A percentile compares a stretch with the other conserved stretches of the same genome.
Conservation (phyloP, 768 basidiomycete species). For the Cystofilobasidium bisporidii region DNA sequence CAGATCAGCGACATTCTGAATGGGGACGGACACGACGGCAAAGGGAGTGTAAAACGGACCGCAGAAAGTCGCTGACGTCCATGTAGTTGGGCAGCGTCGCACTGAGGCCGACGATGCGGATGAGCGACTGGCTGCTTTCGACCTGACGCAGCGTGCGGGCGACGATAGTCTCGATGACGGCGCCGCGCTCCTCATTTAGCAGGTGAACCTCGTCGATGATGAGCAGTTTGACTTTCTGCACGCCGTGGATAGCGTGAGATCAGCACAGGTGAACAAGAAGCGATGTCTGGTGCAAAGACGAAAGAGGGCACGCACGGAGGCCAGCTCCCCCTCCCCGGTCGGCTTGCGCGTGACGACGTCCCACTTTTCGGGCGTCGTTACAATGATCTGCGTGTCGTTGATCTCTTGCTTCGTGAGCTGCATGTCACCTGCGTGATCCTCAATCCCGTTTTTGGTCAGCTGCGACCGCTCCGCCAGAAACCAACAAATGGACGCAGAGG, state of each 20-base stretch:
- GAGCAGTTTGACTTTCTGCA: conserved; percentile 76
- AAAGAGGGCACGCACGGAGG: conserved; percentile 52
- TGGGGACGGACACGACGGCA: too few relatives aligned
- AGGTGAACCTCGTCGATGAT: conserved; percentile 98
- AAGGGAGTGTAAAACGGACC: conserved; percentile 52
- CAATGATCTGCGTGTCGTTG: conserved; percentile 89
- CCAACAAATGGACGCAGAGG: neutral
- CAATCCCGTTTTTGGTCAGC: too few relatives aligned
- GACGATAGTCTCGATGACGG: conserved; percentile 96
- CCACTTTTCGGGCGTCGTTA: conserved; percentile 99
- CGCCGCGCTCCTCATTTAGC: conserved; percentile 93
- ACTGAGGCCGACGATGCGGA: conserved; percentile 84
- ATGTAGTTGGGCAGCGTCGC: conserved; percentile 95
- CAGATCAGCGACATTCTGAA: too few relatives aligned
- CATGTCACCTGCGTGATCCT: conserved; percentile 63
- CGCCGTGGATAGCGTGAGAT: neutral
- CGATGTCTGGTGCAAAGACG: neutral
- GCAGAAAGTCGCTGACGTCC: conserved; percentile 88
- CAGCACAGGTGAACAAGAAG: neutral
- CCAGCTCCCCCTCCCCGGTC: conserved; percentile 92
- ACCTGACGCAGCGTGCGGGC: conserved; percentile 94
- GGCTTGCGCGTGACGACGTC: conserved; percentile 97
- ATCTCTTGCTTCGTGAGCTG: conserved; percentile 90
- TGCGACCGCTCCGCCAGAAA: too few relatives aligned
- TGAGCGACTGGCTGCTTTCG: conserved; percentile 89